phyloP scores from a whole-genome alignment of 2,329 filamentous ascomycete species.

The Elsinoe batatas region DNA sequence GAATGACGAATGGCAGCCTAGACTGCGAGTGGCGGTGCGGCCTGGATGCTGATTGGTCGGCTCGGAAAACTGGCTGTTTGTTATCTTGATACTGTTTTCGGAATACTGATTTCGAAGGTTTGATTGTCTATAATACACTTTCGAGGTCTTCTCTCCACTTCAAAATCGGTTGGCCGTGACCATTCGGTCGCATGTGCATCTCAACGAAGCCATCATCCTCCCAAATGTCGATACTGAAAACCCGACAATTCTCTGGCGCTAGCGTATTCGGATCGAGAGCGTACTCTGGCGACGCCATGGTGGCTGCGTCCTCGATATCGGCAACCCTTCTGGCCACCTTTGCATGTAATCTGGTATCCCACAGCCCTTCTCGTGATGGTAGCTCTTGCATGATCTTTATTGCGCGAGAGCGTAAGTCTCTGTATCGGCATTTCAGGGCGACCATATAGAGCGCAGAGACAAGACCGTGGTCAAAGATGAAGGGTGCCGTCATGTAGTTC shows the following conservation, averaged over 20 bases:
- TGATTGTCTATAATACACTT: not conserved
- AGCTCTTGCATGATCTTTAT: constrained; percentile 18
- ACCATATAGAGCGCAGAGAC: constrained; percentile 21
- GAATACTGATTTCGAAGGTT: too few relatives aligned
- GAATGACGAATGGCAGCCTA: too few relatives aligned
- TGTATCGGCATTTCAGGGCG: constrained; percentile 21
- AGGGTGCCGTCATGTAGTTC: constrained; percentile 14
- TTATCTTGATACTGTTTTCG: too few relatives aligned
- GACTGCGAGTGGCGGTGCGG: too few relatives aligned
- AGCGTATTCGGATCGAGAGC: not conserved
- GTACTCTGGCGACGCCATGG: not conserved
- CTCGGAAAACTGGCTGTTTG: too few relatives aligned
- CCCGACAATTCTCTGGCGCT: not conserved
- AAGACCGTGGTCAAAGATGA: constrained; percentile 22
- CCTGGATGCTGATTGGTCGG: too few relatives aligned
- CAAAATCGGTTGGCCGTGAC: not conserved
- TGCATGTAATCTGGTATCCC: constrained; percentile 17
- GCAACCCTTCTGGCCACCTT: constrained; percentile 24
- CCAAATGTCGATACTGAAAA: not conserved
- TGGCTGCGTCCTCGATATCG: constrained; percentile 21
- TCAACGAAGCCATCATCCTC: not conserved
- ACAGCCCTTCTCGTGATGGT: constrained; percentile 19
- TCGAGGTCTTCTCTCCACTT: not conserved
- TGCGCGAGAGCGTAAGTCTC: constrained; percentile 18
- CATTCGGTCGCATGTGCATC: not conserved